Percentiles rank a stretch among this genome's conserved stretches.
Evolutionary conservation across 371 early-diverging fungal species (phyloP).

Genomic region (Mucor irregularis): DNA sequence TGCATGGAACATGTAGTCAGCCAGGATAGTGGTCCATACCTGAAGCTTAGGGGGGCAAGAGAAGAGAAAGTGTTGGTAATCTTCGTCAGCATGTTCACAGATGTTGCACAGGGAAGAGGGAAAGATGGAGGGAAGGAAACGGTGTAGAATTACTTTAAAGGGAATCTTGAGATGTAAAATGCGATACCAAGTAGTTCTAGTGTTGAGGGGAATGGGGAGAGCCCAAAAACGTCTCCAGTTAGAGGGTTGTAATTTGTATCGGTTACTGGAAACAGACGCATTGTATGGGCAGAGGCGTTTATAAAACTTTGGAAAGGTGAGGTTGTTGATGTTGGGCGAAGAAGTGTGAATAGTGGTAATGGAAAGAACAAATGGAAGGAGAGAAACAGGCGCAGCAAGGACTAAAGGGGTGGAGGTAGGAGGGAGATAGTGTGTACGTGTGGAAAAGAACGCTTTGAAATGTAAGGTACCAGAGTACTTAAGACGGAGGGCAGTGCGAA

Average conservation of each 20-base stretch:
- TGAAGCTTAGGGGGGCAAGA: neutral
- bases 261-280: too few species aligned
- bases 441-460: too few species aligned
- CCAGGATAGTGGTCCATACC: neutral
- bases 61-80: neutral
- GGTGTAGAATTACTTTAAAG: neutral
- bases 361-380: neutral
- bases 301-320: neutral
- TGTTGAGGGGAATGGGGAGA: neutral
- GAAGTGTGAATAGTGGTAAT: neutral
- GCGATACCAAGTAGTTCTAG: neutral
- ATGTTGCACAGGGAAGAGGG: neutral
- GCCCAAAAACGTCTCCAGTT: neutral
- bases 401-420: too few species aligned
- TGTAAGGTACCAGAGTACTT: too few species aligned
- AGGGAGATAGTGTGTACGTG: too few species aligned
- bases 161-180: neutral
- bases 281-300: neutral
- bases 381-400: neutral
- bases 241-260: neutral
- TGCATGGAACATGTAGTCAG: neutral
- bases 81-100: neutral
- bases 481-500: too few species aligned
- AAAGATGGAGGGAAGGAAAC: neutral
- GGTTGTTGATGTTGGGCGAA: neutral